Percentiles rank a stretch among this genome's conserved stretches.
These are phyloP conservation scores for Aleurites moluccanus DNA, from an alignment of 441 rosid species.

Conservation along the genomic window DNA sequence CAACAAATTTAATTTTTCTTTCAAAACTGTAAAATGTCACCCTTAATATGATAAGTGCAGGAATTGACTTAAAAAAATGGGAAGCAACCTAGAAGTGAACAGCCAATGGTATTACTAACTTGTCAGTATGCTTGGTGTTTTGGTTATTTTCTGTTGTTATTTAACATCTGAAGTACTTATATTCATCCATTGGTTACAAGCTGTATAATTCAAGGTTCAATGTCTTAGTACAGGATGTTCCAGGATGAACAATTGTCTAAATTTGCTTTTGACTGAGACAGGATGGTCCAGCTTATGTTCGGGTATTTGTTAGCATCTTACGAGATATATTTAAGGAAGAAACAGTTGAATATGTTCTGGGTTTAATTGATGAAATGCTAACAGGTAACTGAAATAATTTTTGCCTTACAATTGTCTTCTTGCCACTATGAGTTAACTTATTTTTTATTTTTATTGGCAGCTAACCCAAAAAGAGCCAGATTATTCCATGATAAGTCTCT, in stretches of 20 bases:
- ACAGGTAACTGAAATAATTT: constrained; percentile 48
- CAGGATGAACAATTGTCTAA: constrained; percentile 4
- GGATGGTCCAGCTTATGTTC: constrained; percentile 95
- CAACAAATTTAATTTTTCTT: background rate
- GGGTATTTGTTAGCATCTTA: constrained; percentile 77
- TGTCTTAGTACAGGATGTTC: background rate
- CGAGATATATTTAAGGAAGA: constrained; percentile 94
- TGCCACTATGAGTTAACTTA: constrained; percentile 18
- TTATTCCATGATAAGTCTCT: constrained; percentile 87
- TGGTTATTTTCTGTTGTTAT: constrained; percentile 3
- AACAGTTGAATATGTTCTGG: constrained; percentile 96
- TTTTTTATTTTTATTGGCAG: constrained; percentile 46
- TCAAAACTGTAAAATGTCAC: background rate
- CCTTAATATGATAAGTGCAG: background rate
- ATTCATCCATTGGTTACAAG: background rate
- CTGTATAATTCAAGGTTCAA: background rate
- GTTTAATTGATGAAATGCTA: constrained; percentile 91
- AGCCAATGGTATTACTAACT: background rate
- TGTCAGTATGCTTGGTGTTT: background rate
- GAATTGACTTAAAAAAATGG: background rate
- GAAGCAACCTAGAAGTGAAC: background rate
- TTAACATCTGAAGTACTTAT: background rate
- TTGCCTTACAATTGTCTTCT: background rate
- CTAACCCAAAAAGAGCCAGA: constrained; percentile 85
- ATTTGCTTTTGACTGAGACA: constrained; percentile 36